Base-by-base conservation (phyloP, 2,329 filamentous ascomycete genomes). In the Aspergillus jensenii region DNA sequence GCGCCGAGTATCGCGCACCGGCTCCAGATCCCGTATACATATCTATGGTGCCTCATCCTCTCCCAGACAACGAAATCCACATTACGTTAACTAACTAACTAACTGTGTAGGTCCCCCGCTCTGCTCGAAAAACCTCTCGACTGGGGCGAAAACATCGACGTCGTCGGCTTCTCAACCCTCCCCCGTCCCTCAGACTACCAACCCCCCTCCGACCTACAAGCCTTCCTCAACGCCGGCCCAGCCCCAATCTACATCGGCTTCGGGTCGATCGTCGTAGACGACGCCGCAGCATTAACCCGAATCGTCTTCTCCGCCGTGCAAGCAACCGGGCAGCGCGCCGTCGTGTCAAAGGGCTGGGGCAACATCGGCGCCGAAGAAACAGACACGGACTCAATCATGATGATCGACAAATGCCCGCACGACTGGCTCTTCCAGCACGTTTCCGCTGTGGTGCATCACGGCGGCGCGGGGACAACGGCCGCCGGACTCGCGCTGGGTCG, bases 321-420 rank as follows among this genome's bases (percentile, higher is more conserved):
- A 52, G 79, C 82, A 9, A 81, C 87, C 0, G 89, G 89, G 1
- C 82, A 90, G n/a, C 82, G 91, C 56, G 91, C 91, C 2, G 77
- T 96, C 1, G 88, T 96, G 1, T 93, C 90, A 0, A 92, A 93
- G 68, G 92, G 91, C 15, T 96, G 91, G 92, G 91, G 91, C 49
- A 91, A 91, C 0, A 80, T 96, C 7, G 91, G 91, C 31, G 88
- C 85, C 0, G 89, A 91, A 65, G 79, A 86, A 33, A 71, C 89
- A 3, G 83, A 83, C 1, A 75, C 90, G 2, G 23, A 31, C 0
- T 85, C 91, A 2, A 86, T 96, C 2, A 91, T 90, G 69, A 91
- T 96, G 85, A 80, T 96, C 39, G 91, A 90, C 11, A 95, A 93
- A 67, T 87, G 88, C 45, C 91, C 91, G 1, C 92, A 96, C 62